Percentiles rank a stretch among this genome's conserved stretches.
Conservation (phyloP, 768 basidiomycete genomes). For the Collybiopsis confluens region DNA sequence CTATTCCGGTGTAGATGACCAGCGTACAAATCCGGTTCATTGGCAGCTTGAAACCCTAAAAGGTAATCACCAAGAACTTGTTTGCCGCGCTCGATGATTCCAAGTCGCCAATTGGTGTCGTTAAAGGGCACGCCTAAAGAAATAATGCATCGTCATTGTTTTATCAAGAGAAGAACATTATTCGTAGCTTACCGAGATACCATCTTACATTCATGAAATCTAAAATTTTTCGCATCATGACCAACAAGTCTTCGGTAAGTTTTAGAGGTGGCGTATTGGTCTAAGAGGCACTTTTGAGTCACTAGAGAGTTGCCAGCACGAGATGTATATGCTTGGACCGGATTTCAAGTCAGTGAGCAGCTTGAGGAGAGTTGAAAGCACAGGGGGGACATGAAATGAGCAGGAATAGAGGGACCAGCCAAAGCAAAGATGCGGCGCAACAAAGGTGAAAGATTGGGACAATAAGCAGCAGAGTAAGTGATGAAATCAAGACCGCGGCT, state of each 20-base stretch:
- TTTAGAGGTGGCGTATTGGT: slow-evolving; percentile 69
- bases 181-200: slow-evolving; percentile 17
- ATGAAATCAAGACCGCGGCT: too few species aligned
- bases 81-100: slow-evolving; percentile 58
- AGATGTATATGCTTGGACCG: too few species aligned
- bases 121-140: slow-evolving; percentile 64
- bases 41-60: slow-evolving; percentile 65
- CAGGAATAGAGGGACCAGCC: too few species aligned
- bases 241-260: slow-evolving; percentile 62
- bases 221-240: slow-evolving; percentile 62
- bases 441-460: too few species aligned
- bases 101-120: slow-evolving; percentile 52
- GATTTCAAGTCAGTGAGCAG: too few species aligned
- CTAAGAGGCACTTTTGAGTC: slow-evolving; percentile 11
- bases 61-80: slow-evolving; percentile 64
- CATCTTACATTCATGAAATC: slow-evolving; percentile 57
- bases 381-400: too few species aligned
- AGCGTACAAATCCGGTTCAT: slow-evolving; percentile 57
- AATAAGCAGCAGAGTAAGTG: too few species aligned
- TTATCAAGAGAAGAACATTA: neutral
- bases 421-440: too few species aligned
- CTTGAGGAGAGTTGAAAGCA: too few species aligned
- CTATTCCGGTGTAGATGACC: slow-evolving; percentile 10
- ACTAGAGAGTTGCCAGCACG: neutral
- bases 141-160: slow-evolving; percentile 1